Percentiles rank a stretch among this genome's conserved stretches.
These are phyloP conservation scores for Pinus tabuliformis DNA, from an alignment of 75 land plant species.

Conservation along the genomic window DNA sequence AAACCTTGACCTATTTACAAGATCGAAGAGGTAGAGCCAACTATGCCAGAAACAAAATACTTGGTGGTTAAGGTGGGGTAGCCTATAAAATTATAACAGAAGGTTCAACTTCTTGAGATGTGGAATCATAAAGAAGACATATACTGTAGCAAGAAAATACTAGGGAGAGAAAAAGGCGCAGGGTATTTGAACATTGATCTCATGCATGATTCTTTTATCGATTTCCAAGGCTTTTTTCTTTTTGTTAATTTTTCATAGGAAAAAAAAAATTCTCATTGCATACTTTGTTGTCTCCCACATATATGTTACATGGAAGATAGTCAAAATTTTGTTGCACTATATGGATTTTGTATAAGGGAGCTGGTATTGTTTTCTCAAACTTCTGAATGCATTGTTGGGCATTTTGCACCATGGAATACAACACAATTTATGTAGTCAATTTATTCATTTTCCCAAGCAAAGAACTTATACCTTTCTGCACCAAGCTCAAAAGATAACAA, in stretches of 20 bases:
- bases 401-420: constrained; percentile 1
- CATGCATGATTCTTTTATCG: background rate
- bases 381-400: background rate
- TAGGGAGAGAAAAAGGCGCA: background rate
- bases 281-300: background rate
- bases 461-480: background rate
- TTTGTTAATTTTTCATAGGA: background rate
- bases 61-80: no score
- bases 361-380: background rate
- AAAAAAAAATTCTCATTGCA: background rate
- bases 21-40: no score
- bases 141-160: background rate
- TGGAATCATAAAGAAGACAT: background rate
- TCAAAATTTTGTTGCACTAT: background rate
- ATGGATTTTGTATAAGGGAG: constrained; percentile 4
- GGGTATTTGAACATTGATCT: background rate
- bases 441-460: background rate
- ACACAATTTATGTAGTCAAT: background rate
- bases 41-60: no score
- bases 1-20: no score
- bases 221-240: background rate
- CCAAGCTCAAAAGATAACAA: background rate
- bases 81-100: no score
- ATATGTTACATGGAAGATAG: background rate
- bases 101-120: no score